phyloP scores from a whole-genome alignment of 1,139 yeast genomes.

The Magnusiomyces tetraspermus region DNA sequence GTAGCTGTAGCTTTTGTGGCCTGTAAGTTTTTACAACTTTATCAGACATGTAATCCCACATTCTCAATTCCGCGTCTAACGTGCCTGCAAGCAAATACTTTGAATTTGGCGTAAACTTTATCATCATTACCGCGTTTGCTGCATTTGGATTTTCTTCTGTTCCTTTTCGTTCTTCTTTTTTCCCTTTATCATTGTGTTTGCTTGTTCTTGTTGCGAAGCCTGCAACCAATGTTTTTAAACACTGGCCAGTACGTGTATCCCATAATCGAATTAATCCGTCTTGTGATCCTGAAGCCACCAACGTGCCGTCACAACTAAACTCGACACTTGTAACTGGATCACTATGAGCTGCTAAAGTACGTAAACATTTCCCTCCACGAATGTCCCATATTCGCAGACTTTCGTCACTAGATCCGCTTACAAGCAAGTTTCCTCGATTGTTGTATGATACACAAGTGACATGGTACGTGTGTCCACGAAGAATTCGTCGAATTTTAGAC shows the following conservation, averaged over 20 bases:
- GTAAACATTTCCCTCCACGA: conserved; percentile 55
- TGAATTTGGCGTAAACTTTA: conserved; percentile 73
- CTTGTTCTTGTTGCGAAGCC: conserved; percentile 26
- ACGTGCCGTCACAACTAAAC: conserved; percentile 68
- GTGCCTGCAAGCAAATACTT: conserved; percentile 70
- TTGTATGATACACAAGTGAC: conserved; percentile 67
- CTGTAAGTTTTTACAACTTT: conserved; percentile 31
- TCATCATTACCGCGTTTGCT: conserved; percentile 37
- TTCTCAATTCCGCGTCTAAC: conserved; percentile 69
- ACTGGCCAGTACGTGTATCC: conserved; percentile 83
- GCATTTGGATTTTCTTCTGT: conserved; percentile 1
- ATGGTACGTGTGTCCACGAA: conserved; percentile 79
- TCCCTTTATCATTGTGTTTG: conserved; percentile 40
- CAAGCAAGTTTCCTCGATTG: conserved; percentile 63
- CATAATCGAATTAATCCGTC: conserved; percentile 85
- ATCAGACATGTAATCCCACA: conserved; percentile 51
- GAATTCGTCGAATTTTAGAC: conserved; percentile 32
- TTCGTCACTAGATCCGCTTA: conserved; percentile 85
- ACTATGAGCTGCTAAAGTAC: conserved; percentile 85
- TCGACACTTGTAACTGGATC: conserved; percentile 78
- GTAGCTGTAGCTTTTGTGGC: not conserved
- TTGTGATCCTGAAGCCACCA: conserved; percentile 78
- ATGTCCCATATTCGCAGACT: conserved; percentile 88
- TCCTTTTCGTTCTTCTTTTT: not conserved
- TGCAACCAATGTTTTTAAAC: conserved; percentile 74